phyloP scores from a whole-genome alignment of 495 filamentous ascomycete species.

The Hypomontagnella submonticulosa region DNA sequence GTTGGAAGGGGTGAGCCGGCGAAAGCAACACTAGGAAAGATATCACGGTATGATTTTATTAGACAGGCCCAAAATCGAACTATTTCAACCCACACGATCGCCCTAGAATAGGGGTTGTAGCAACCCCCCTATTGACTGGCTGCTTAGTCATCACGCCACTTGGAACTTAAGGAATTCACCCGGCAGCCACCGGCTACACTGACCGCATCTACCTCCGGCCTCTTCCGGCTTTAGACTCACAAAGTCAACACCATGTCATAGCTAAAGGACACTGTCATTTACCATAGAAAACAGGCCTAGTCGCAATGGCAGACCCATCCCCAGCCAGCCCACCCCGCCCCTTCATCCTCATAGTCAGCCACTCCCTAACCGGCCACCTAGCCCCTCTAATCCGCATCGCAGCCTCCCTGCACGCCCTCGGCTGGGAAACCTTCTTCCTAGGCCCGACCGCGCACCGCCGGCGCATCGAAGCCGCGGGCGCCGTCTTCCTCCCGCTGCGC shows the following conservation, averaged over 20 bases:
- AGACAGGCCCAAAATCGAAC: too few relatives aligned
- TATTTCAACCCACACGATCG: too few relatives aligned
- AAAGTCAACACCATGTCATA: not conserved
- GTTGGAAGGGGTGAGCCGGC: too few relatives aligned
- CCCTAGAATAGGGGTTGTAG: too few relatives aligned
- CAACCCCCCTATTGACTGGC: too few relatives aligned
- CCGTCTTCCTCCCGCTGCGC: slow-evolving; percentile 48
- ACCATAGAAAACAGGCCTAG: not conserved
- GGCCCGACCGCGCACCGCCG: slow-evolving; percentile 43
- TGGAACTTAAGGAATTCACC: too few relatives aligned
- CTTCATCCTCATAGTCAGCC: slow-evolving; percentile 46
- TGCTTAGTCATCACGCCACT: too few relatives aligned
- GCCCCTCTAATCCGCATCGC: slow-evolving; percentile 48
- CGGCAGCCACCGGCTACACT: too few relatives aligned
- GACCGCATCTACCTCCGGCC: too few relatives aligned
- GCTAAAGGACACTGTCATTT: not conserved
- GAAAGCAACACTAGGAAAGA: too few relatives aligned
- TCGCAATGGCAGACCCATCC: slow-evolving; percentile 8
- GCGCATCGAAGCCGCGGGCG: slow-evolving; percentile 44
- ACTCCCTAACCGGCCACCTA: slow-evolving; percentile 49
- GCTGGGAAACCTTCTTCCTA: slow-evolving; percentile 50
- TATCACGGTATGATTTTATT: too few relatives aligned
- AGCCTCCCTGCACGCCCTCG: slow-evolving; percentile 31
- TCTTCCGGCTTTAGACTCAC: not conserved
- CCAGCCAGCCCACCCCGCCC: slow-evolving; percentile 28